A percentile compares a stretch with the other conserved stretches of the same genome.
Evolutionary conservation across 2,329 filamentous ascomycete species (phyloP).

Genomic region (Colletotrichum caudatum): DNA sequence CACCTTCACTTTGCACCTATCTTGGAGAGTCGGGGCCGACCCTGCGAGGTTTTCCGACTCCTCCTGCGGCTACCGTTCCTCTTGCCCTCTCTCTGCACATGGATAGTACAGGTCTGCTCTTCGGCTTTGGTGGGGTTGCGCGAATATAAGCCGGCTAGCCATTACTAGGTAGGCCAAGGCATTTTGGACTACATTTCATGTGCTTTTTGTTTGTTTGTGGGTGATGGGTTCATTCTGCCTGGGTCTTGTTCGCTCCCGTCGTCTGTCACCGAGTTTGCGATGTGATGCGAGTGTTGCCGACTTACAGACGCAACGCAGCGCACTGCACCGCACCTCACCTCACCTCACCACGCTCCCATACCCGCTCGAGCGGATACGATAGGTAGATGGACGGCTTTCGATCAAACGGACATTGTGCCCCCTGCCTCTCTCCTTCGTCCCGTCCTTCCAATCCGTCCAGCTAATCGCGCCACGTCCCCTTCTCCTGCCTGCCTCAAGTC

Average conservation of each 20-base stretch:
- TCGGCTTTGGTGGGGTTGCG: constrained; percentile 49
- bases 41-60: not conserved
- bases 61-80: not conserved
- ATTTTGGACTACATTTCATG: constrained; percentile 10
- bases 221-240: not conserved
- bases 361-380: constrained; percentile 12
- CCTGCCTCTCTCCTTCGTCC: not conserved
- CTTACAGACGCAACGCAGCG: constrained; percentile 25
- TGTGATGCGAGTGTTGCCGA: constrained; percentile 25
- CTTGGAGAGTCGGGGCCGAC: not conserved
- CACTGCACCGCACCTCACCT: constrained; percentile 10
- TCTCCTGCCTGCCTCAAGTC: not conserved
- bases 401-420: not conserved
- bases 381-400: constrained; percentile 17
- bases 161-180: not conserved
- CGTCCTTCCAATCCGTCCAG: no score
- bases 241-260: constrained; percentile 18
- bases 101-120: constrained; percentile 6
- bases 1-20: not conserved
- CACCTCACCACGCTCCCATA: constrained; percentile 5
- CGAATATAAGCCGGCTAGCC: constrained; percentile 51
- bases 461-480: no score
- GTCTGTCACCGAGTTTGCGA: constrained; percentile 8
- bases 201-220: constrained; percentile 11
- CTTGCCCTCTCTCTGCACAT: not conserved